Evolutionary conservation across 805 yeast species (phyloP).

Genomic region (Phaffomyces opuntiae): DNA sequence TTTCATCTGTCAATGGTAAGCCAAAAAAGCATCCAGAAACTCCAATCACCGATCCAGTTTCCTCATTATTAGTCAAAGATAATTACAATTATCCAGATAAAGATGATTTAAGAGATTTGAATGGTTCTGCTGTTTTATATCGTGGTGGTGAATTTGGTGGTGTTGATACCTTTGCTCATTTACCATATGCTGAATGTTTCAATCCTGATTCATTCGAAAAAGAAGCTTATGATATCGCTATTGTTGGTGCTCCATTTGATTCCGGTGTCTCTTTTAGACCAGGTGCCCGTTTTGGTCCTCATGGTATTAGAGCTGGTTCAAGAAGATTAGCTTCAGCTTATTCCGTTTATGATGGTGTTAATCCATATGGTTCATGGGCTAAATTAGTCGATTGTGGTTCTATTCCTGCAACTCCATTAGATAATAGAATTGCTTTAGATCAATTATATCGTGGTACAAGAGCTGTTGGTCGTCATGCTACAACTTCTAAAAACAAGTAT

Average conservation of each 20-base stretch:
- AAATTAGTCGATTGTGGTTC: constrained; percentile 55
- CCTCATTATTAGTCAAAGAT: constrained; percentile 26
- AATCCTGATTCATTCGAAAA: constrained; percentile 30
- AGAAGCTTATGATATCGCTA: constrained; percentile 37
- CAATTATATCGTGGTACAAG: constrained; percentile 48
- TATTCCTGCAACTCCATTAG: constrained; percentile 56
- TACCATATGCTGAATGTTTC: constrained; percentile 41
- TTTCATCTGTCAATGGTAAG: constrained; percentile 16
- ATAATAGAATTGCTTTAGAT: constrained; percentile 52
- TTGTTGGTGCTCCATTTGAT: constrained; percentile 51
- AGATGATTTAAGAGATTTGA: constrained; percentile 32
- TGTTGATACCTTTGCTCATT: constrained; percentile 47
- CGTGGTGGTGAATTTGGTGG: constrained; percentile 45
- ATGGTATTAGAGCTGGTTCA: constrained; percentile 39
- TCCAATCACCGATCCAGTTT: constrained; percentile 25
- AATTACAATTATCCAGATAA: constrained; percentile 29
- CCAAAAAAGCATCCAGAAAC: constrained; percentile 23
- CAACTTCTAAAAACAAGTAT: constrained; percentile 24
- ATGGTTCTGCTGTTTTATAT: constrained; percentile 32
- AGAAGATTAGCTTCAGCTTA: constrained; percentile 35
- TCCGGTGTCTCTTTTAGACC: constrained; percentile 46
- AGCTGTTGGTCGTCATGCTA: constrained; percentile 34
- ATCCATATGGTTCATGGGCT: constrained; percentile 49
- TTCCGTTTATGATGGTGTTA: constrained; percentile 46
- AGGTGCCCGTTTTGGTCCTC: constrained; percentile 49